Evolutionary conservation across 2,329 filamentous ascomycete genomes (phyloP), one percentile per base, ranked within the genome.

Genomic region (Phoma sp.): DNA sequence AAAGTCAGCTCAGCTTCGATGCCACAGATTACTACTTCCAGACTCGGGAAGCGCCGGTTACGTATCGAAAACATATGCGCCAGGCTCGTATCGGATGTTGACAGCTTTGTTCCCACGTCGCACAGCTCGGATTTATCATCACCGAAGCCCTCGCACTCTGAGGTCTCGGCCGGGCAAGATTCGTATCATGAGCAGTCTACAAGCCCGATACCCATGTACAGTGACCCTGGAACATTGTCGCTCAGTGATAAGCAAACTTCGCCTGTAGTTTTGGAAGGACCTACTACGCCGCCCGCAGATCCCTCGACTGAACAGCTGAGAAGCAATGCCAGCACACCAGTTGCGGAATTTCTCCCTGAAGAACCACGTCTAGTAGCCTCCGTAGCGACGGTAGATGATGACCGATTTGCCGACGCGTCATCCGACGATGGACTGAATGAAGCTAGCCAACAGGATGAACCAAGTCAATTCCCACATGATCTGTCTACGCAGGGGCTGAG

Each of bases 41-140:
- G 84, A 69, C 79, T 87, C 55, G 88, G 87, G 21, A 90, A 89
- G 70, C 81, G 88, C 22, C 84, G 86, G 54, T 78, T 91, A 43
- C 82, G 81, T 15, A 76, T 91, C n/a, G 81, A 83, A 15, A 84
- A 84, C 45, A 83, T 91, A 29, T 82, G 84, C 21, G 88, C 86
- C 13, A 84, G 83, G 60, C 72, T 91, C 25, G 85, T 90, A 36
- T 88, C 87, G 3, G 87, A 91, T 62, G 84, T 86, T 17, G 86
- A 85, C 41, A 81, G 86, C 35, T 89, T 90, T 54, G 84, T 86
- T 4, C 81, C 81, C 9, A 73, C 88, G 35, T 82, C 83, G 10
- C 81, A 81, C 37, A 84, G 84, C 4, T 82, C 85, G 1, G 84
- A 85, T 1, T 76, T 85, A 62, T 81, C 82, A 6, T 88, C 86